Evolutionary conservation across 2,329 filamentous ascomycete genomes (phyloP), one percentile per base, ranked within the genome.

Genomic region (Verticillium tricorpus): DNA sequence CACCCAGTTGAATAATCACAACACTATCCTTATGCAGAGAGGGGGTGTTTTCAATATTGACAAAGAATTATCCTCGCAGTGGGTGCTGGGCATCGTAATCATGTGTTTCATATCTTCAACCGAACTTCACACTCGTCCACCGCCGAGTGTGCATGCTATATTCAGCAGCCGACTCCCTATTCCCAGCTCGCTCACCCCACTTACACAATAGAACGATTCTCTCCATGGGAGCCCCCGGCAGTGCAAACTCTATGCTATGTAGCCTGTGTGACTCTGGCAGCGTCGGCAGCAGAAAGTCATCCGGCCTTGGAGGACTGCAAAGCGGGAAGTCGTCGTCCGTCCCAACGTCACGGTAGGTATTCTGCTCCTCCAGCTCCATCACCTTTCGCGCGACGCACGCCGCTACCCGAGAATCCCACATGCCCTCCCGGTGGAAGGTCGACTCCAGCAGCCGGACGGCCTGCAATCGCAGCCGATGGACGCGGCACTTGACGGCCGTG

Each of bases 401-500:
- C 2, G 69, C 66, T 5, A 75, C 59, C 3, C 60, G 67, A 1
- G 72, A 62, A 65, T 79, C 75, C 78, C 79, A 82, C 4, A 80
- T 71, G 0, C 76, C 77, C 65, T 81, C 78, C 22, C 73, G 70
- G 52, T 77, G 73, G 2, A 67, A 64, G 1, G 65, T 61, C 1
- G 63, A 63, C 19, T 67, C 67, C 0, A 80, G 65, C 0, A 79
- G 62, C 2, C 62, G 65, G 1, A 77, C 65, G 0, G 78, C 78
- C 39, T 78, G 75, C 0, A 71, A 62, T 39, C 81, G 73, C 9
- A 82, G 67, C 4, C 68, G 67, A 50, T 73, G 75, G 2, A 75
- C 68, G 0, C 82, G 78, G 52, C 81, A 84, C 63, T 83, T 82
- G 3, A 79, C 60, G 0, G 78, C 80, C 2, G 74, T 67, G 62